These are phyloP conservation scores for Aegle marmelos DNA, from an alignment of 345 rosid species.

Conservation along the genomic window DNA sequence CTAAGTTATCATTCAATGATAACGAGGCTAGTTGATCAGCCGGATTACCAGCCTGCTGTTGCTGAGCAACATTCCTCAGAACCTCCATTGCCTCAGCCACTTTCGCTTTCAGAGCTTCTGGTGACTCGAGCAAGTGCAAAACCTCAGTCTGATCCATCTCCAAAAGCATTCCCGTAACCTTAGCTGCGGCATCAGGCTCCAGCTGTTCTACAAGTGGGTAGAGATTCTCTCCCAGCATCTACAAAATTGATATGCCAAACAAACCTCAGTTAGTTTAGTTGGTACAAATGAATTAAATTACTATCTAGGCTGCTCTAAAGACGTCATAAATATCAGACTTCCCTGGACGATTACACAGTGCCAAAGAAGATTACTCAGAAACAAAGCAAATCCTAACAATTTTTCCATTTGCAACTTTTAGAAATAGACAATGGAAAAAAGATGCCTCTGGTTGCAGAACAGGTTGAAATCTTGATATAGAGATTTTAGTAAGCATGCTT, in stretches of 20 bases:
- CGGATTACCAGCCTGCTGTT: constrained; percentile 56
- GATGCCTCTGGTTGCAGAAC: neutral
- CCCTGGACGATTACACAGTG: neutral
- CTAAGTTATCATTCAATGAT: constrained; percentile 63
- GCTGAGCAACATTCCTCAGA: constrained; percentile 67
- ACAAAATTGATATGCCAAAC: constrained; percentile 2
- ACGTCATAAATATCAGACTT: neutral
- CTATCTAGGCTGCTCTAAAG: neutral
- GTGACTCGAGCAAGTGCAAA: constrained; percentile 88
- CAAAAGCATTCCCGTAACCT: constrained; percentile 94
- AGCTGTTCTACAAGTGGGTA: constrained; percentile 92
- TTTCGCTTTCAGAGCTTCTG: constrained; percentile 83
- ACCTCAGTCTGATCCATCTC: constrained; percentile 99
- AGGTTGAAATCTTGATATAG: neutral
- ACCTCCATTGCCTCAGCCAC: constrained; percentile 99
- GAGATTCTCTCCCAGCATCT: constrained; percentile 96
- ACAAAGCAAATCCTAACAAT: neutral
- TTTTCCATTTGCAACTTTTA: neutral
- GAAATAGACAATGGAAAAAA: neutral
- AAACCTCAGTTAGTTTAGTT: constrained; percentile 1
- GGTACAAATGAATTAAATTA: neutral
- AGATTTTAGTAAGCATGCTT: neutral
- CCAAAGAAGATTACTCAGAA: neutral
- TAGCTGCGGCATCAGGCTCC: constrained; percentile 85
- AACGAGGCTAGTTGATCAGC: constrained; percentile 73